Evolutionary conservation across 306 rosid species (phyloP), one percentile per base, ranked within the genome.

Genomic region (Quercus parvula): DNA sequence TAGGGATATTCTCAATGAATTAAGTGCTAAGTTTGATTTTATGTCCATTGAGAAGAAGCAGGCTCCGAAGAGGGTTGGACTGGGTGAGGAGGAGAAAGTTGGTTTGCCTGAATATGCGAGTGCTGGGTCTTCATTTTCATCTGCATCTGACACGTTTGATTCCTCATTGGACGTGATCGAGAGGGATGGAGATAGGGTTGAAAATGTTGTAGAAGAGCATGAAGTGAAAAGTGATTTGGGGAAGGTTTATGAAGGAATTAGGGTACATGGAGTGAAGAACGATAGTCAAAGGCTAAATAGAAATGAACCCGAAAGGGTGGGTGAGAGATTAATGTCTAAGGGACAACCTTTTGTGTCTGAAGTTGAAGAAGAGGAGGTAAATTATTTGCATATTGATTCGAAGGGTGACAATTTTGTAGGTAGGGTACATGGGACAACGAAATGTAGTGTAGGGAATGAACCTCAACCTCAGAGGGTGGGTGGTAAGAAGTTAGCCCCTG

Each of bases 21-120:
- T 94, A 85, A 91, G 81, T 76, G 83, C 97, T 3, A 94, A 57
- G 86, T 93, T 95, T 74, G 97, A 89, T 83, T 70, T 79, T 70
- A 72, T 92, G 71, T 91, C 99, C 3, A 84, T 92, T 55, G 92
- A 91, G 75, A 93, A 84, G 82, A 89, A 82, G 79, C 81, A 55
- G n/a, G 73, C 25, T 56, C 71, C 84, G 0, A 86, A 81, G 57
- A 74, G 78, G 63, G 4, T 28, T 3, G 83, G 51, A 1, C 4
- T 35, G 11, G 77, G 77, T 54, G 92, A 77, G 51, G 73, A 70
- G 51, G 84, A 84, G 74, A 78, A 30, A 52, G 67, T 67, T 10
- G 85, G 83, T 81, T 13, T 62, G 17, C 77, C 76, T 2, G 84
- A 79, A 31, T 87, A 77, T 81, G 90, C 79, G 33, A 80, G 91